phyloP scores from a whole-genome alignment of 306 rosid genomes.

The Delonix regia region DNA sequence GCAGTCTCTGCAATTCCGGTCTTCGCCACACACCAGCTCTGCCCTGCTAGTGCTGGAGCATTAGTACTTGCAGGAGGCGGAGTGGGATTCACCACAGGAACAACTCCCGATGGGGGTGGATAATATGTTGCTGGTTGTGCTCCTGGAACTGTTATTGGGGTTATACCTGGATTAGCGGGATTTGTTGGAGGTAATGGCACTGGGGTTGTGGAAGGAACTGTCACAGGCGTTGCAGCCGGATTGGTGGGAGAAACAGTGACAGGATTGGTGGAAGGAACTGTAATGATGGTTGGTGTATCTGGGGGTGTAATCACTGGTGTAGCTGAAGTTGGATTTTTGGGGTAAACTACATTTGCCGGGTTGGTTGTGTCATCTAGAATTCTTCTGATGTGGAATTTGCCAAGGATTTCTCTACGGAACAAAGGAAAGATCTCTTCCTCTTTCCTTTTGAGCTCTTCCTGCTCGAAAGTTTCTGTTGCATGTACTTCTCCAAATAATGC shows the following conservation, averaged over 20 bases:
- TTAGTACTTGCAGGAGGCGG: constrained; percentile 64
- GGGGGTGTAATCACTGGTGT: constrained; percentile 52
- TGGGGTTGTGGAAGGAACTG: constrained; percentile 71
- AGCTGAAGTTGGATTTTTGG: constrained; percentile 57
- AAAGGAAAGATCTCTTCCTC: constrained; percentile 45
- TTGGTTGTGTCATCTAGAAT: constrained; percentile 49
- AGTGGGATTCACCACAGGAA: constrained; percentile 63
- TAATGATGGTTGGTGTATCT: constrained; percentile 69
- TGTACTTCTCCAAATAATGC: constrained; percentile 56
- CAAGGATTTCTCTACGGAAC: constrained; percentile 46
- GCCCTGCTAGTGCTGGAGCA: constrained; percentile 71
- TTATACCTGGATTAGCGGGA: constrained; percentile 46
- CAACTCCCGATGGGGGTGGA: constrained; percentile 69
- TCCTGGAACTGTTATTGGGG: constrained; percentile 44
- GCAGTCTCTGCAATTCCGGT: constrained; percentile 60
- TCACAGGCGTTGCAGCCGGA: constrained; percentile 64
- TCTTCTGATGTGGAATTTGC: constrained; percentile 44
- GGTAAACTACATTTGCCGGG: constrained; percentile 61
- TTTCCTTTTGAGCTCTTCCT: constrained; percentile 53
- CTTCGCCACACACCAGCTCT: constrained; percentile 92
- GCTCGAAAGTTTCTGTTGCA: constrained; percentile 50
- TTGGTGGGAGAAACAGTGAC: constrained; percentile 62
- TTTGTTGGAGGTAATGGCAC: constrained; percentile 54
- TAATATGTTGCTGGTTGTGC: constrained; percentile 53
- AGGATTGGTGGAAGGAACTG: constrained; percentile 83